Base-by-base conservation (phyloP, 2,329 filamentous ascomycete genomes). In the Talaromyces sp. region DNA sequence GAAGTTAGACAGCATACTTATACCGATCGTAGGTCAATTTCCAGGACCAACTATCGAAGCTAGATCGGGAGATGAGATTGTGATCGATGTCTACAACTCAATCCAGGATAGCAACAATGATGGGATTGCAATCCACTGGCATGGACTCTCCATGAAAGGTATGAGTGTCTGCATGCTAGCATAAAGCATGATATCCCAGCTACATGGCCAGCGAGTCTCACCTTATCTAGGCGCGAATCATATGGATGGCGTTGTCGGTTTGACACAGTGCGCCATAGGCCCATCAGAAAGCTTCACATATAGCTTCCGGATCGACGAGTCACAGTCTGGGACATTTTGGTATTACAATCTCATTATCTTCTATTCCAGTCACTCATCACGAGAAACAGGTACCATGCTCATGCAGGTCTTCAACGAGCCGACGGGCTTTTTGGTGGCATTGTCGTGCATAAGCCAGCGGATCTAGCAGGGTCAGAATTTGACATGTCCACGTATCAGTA, bases 191-290 rank as follows among this genome's bases (percentile, higher is more conserved):
- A 47, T 47, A 47, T 47, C 44, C 15, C 9, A 22, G 19, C n/a
- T 25, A 30, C 28, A 30, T 47, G 13, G n/a, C n/a, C n/a, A 47
- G 44, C 25, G 19, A 51, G 8, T 3, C 44, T 51, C 9, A 51
- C 10, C 4, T 51, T 11, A n/a, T 15, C 9, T 27, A 51, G 44
- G 44, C 6, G 44, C 44, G 4, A 51, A 58, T 39, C 27, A 15
- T 25, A 91, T 92, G 86, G 90, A 93, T 72, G 90, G 90, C 0
- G 85, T 88, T 0, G 75, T 77, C 0, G 81, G 82, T 54, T 84
- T 90, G 28, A 84, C 87, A 0, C 90, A 93, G 70, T 91, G 88
- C 65, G 72, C 81, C 1, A 88, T 92, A 60, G 5, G 19, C 2
- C 17, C 42, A n/a, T 28, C 25, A 6, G 22, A 28, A 9, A 58